Conservation (phyloP, 2,329 filamentous ascomycete genomes). For the Coniochaeta ligniaria region DNA sequence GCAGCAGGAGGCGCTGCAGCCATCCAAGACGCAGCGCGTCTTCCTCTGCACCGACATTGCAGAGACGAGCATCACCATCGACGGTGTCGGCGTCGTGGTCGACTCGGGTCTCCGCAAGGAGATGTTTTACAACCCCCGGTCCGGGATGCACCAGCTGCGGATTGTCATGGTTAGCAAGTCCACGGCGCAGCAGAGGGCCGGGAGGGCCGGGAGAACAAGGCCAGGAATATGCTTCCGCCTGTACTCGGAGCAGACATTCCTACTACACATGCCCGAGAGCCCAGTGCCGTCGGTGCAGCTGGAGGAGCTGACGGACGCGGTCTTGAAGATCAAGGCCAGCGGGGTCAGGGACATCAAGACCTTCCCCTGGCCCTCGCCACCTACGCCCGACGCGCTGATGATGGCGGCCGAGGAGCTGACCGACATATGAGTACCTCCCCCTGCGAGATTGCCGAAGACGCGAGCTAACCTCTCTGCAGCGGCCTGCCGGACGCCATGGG, state of each 20-base stretch:
- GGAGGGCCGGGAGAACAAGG: conserved; percentile 97
- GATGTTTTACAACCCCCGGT: conserved; percentile 97
- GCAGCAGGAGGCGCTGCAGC: no score
- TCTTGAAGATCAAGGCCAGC: not conserved
- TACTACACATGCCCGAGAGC: conserved; percentile 59
- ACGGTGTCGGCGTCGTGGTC: conserved; percentile 98
- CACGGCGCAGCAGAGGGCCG: conserved; percentile 90
- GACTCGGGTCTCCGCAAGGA: conserved; percentile 99
- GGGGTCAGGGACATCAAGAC: no score
- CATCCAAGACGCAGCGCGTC: no score
- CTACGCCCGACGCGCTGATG: no score
- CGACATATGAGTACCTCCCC: no score
- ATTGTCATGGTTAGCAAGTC: conserved; percentile 97
- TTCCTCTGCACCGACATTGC: conserved; percentile 95
- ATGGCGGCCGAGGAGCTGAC: no score
- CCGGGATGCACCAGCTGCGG: conserved; percentile 92
- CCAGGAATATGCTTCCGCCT: conserved; percentile 97
- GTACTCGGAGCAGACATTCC: conserved; percentile 87
- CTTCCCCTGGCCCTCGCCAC: no score
- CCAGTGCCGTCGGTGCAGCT: not conserved
- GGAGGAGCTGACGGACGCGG: not conserved
- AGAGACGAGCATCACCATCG: conserved; percentile 94
- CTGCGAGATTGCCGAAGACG: no score
- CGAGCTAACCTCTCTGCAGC: no score
- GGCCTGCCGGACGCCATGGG: no score